Base-by-base conservation (phyloP, 2,329 filamentous ascomycete species). In the Colletotrichum abscissum region DNA sequence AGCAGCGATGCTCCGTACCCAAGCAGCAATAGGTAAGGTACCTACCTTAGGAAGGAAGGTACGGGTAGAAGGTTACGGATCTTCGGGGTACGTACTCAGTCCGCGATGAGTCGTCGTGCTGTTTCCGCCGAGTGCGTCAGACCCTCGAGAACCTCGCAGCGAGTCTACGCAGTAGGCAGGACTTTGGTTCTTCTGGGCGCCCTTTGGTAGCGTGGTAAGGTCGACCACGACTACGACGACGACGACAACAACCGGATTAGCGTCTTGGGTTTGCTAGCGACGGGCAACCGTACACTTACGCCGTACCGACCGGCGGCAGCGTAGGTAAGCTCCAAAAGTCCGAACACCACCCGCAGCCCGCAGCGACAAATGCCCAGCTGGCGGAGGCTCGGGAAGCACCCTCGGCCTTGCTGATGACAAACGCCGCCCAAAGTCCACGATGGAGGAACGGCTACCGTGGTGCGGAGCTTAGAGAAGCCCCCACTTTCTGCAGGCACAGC, bases 251-350 rank as follows among this genome's bases (percentile, higher is more conserved):
- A n/a, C 42, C 42, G 42, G 42, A 19, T 49, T 49, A 56, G 54
- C 22, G 26, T 24, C 38, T 42, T 42, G 38, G 38, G 19, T 12
- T 35, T 24, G 38, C 42, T 16, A 35, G 63, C 12, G 26, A 49
- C 49, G 54, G 24, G 63, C 22, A 35, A n/a, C 26, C 28, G 46
- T 22, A 46, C 46, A 63, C 46, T 6, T 56, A 30, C 22, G 35
- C 56, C 42, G 56, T 46, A 38, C 33, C 16, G 28, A 24, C 38
- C 42, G 42, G 42, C 19, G 46, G n/a, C 55, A 56, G 57, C 64
- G 42, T 67, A 69, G 65, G 70, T 70, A 62, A 73, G 70, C 67
- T 73, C 60, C 55, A n/a, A 70, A 73, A 73, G 70, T 73, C 70
- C 70, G 70, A 73, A 73, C 59, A 24, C 60, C 70, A 26, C 42